Evolutionary conservation across 495 filamentous ascomycete species (phyloP).

Genomic region (Bombardia bombarda): DNA sequence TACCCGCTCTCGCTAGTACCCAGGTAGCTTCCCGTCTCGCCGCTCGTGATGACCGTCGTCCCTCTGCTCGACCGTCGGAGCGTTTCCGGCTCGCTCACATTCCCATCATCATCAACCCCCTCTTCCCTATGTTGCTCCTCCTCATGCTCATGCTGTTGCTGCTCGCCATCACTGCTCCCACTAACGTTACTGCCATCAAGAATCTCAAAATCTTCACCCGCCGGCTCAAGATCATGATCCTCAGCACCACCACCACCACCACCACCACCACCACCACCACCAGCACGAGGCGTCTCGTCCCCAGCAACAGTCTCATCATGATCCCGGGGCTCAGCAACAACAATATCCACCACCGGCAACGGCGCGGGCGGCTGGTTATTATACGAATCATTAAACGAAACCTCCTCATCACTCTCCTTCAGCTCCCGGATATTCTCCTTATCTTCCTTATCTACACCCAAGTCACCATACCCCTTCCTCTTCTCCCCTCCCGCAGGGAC

Average conservation of each 20-base stretch:
- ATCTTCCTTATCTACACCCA: slow-evolving; percentile 31
- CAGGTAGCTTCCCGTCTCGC: slow-evolving; percentile 45
- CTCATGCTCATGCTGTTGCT: slow-evolving; percentile 4
- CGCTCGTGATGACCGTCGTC: slow-evolving; percentile 49
- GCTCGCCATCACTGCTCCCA: neutral
- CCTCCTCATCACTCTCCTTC: slow-evolving; percentile 36
- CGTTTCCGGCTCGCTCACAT: slow-evolving; percentile 20
- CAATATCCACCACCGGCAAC: slow-evolving; percentile 12
- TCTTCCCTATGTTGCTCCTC: slow-evolving; percentile 14
- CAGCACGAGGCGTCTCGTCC: neutral
- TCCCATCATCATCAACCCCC: slow-evolving; percentile 10
- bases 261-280: neutral
- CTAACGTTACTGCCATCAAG: too few relatives aligned
- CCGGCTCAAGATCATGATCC: too few relatives aligned
- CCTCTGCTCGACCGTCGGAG: slow-evolving; percentile 23
- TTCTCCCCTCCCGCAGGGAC: too few relatives aligned
- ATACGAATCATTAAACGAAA: slow-evolving; percentile 6
- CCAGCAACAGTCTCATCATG: neutral
- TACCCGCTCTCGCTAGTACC: slow-evolving; percentile 33
- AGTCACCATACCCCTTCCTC: slow-evolving; percentile 42
- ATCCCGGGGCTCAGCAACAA: neutral
- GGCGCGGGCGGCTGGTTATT: slow-evolving; percentile 5
- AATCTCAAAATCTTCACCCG: too few relatives aligned
- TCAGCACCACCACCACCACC: too few relatives aligned
- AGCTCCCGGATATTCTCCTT: slow-evolving; percentile 38